Evolutionary conservation across 148 eudicot genomes (phyloP), one percentile per base, ranked within the genome.

Genomic region (Rheum nobile): DNA sequence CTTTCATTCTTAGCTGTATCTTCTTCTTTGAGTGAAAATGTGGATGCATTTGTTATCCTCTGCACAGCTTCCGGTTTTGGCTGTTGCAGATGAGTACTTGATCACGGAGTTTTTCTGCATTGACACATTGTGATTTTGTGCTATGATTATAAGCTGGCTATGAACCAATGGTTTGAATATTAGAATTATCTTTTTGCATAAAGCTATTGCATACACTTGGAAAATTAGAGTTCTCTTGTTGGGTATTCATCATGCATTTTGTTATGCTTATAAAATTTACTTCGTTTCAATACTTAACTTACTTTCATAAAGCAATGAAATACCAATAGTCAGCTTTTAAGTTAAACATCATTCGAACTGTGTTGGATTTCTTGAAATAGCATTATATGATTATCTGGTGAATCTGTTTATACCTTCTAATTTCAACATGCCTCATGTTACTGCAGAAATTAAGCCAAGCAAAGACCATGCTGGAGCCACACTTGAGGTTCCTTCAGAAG

Each of bases 401-500:
- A n/a, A n/a, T n/a, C n/a, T n/a, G 1, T 14, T 35, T 32, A 11
- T 31, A 8, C 39, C 6, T 63, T 31, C 8, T 63, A 14, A 63
- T 32, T 29, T 31, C 21, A n/a, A n/a, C n/a, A n/a, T n/a, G 10
- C 69, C 69, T 63, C 72, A 16, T 50, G 13, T 82, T 17, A 54
- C n/a, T 80, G 79, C 90, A 91, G 97, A 80, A 48, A 85, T 91
- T 75, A 91, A 87, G 80, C 84, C 90, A 17, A 77, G 76, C 48
- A 86, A 83, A 44, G 93, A 89, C 29, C 97, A 91, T 55, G 89
- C 86, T 19, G 97, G 93, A 43, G 93, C 91, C 14, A 91, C 89
- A 31, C 82, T 91, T 26, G 97, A 91, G 80, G 50, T 89, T 78
- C 94, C 91, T 16, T 86, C 91, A 1, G 91, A 91, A 74, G 93